A percentile compares a stretch with the other conserved stretches of the same genome.
Evolutionary conservation across 1,139 yeast genomes (phyloP).

Genomic region (Torulaspora globosa): DNA sequence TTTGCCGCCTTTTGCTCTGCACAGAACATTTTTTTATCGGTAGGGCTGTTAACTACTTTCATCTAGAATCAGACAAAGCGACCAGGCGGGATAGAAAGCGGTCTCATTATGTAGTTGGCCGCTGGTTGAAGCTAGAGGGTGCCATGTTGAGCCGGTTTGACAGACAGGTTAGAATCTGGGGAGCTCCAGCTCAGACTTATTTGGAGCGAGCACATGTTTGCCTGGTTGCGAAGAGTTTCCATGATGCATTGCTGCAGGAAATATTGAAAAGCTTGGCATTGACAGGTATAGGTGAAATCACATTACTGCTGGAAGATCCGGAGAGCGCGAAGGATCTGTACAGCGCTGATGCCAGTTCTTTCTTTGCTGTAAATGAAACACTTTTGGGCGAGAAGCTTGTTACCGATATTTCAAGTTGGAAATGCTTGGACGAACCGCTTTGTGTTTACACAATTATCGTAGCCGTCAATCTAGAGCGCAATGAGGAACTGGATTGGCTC

Average conservation of each 20-base stretch:
- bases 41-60: background rate
- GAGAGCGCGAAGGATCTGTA: background rate
- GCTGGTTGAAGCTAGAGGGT: constrained; percentile 2
- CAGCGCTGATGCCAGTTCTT: background rate
- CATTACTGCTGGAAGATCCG: constrained; percentile 49
- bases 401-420: constrained; percentile 1
- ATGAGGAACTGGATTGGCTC: background rate
- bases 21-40: constrained; percentile 7
- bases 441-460: background rate
- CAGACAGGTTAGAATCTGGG: constrained; percentile 89
- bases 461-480: background rate
- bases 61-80: background rate
- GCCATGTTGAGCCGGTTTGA: constrained; percentile 52
- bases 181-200: constrained; percentile 63
- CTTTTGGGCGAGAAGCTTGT: background rate
- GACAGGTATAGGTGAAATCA: constrained; percentile 71
- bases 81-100: background rate
- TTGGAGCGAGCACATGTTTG: constrained; percentile 60
- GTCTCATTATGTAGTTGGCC: background rate
- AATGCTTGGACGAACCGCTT: background rate
- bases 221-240: constrained; percentile 48
- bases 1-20: constrained; percentile 9
- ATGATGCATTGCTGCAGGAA: constrained; percentile 58
- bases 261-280: constrained; percentile 70
- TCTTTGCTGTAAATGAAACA: background rate